Evolutionary conservation across 1,284 basidiomycete species (phyloP).

Genomic region (Austroboletus olivaceoglutinosus): DNA sequence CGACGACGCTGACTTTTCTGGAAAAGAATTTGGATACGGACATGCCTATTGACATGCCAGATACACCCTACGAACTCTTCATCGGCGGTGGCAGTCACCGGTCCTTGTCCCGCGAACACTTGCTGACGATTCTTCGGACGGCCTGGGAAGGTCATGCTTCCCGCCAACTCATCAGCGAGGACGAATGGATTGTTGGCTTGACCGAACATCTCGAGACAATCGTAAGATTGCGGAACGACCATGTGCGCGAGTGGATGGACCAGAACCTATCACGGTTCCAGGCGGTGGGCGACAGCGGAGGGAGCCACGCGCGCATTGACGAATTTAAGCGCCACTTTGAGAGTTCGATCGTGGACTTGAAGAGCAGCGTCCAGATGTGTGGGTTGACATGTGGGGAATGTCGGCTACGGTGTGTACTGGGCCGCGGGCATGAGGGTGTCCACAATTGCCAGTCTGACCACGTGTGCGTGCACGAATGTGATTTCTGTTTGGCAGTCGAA

Average conservation of each 20-base stretch:
- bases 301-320: constrained; percentile 44
- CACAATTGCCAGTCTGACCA: constrained; percentile 55
- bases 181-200: constrained; percentile 41
- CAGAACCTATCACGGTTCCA: constrained; percentile 50
- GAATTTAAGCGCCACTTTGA: constrained; percentile 47
- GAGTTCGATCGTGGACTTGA: constrained; percentile 42
- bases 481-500: constrained; percentile 40
- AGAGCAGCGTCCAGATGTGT: constrained; percentile 48
- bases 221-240: constrained; percentile 41
- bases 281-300: constrained; percentile 4
- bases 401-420: constrained; percentile 46
- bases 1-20: neutral
- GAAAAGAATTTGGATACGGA: constrained; percentile 52
- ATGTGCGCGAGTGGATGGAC: constrained; percentile 50
- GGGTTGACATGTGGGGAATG: constrained; percentile 45
- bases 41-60: constrained; percentile 35
- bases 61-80: constrained; percentile 39
- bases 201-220: constrained; percentile 38
- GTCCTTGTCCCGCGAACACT: constrained; percentile 30
- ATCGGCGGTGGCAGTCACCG: constrained; percentile 28
- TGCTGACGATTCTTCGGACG: constrained; percentile 29
- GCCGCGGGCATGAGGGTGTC: constrained; percentile 42
- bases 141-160: constrained; percentile 34
- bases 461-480: constrained; percentile 43
- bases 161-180: constrained; percentile 37